Evolutionary conservation across 768 basidiomycete species (phyloP), one percentile per base, ranked within the genome.

Genomic region (Porpolomopsis calyptriformis): DNA sequence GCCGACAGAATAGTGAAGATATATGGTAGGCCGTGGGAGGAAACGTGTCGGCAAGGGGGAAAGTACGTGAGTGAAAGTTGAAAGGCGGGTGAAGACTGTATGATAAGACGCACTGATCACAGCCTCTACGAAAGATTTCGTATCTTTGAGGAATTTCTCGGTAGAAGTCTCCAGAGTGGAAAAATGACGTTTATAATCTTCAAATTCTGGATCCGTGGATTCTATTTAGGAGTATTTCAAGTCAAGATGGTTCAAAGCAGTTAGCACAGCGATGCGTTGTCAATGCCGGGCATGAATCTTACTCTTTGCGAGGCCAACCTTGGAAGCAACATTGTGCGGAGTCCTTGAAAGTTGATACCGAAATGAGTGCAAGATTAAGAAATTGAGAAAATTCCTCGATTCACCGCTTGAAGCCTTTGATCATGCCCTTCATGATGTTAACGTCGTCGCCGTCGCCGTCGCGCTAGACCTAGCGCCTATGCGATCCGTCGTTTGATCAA

Each of bases 271-370:
- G 12, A 41, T 40, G n/a, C n/a, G n/a, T n/a, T n/a, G n/a, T n/a
- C n/a, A n/a, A n/a, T n/a, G n/a, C n/a, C n/a, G n/a, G n/a, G n/a
- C n/a, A n/a, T n/a, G n/a, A n/a, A n/a, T n/a, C 78, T 69, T 59
- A 94, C 94, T 93, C 76, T 94, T 94, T 27, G 91, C 64, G 78
- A 91, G 83, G 24, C 96, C 96, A 55, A 85, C 82, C 70, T 81
- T 87, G 57, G 76, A 75, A 48, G 85, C 88, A 60, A 99, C 70
- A 58, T 88, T 67, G 66, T 92, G 90, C 57, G 96, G 96, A 45
- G 93, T 92, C 58, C 93, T 90, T 59, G 27, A 34, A 25, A 24
- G 19, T n/a, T 42, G 39, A 40, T 40, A 16, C 54, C n/a, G 12
- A 35, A 42, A 45, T 27, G 7, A 16, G 19, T 22, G 29, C 39